Base-by-base conservation (phyloP, 768 basidiomycete species). In the Russula dissimulans region DNA sequence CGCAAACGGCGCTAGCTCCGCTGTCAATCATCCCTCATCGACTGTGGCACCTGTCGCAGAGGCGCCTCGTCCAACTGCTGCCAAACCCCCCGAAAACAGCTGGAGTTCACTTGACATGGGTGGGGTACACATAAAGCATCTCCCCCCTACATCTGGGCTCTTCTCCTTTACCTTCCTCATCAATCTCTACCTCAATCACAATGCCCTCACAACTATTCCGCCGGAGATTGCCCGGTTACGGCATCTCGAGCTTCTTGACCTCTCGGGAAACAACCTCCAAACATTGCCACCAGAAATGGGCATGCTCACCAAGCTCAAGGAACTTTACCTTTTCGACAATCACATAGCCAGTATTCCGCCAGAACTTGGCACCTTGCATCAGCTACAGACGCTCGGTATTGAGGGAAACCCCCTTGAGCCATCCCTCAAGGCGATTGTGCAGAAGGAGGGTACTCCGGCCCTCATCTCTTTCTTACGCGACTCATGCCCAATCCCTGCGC, bases 81-180 rank as follows among this genome's bases (percentile, higher is more conserved):
- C 77, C 44, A 81, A 82, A 63, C 83, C 86, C 7, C 84, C 88
- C 49, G 81, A 83, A 69, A 89, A 84, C 72, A 83, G 81, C 11
- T 99, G 95, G 95, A 87, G 75, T 32, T 90, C 91, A 18, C 76
- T 99, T 50, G 97, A 99, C 74, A 91, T 99, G 85, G 95, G 97
- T 56, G 97, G 97, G 15, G 86, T 97, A 66, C 83, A 84, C 65
- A 84, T 99, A 70, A 95, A 95, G 79, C 91, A 88, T 65, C 79
- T 99, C 53, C 90, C 95, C 39, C 75, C 84, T 5, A 78, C 75
- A 7, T 88, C 86, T 48, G 86, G 85, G 31, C 77, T 91, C 45
- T 91, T 90, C 72, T 76, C 84, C 8, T 97, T 95, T 77, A 83
- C 84, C n/a, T 97, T 94, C 79, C 86, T 99, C 60, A 88, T 87